Base-by-base conservation (phyloP, 306 rosid species). In the Adenanthera pavonina region DNA sequence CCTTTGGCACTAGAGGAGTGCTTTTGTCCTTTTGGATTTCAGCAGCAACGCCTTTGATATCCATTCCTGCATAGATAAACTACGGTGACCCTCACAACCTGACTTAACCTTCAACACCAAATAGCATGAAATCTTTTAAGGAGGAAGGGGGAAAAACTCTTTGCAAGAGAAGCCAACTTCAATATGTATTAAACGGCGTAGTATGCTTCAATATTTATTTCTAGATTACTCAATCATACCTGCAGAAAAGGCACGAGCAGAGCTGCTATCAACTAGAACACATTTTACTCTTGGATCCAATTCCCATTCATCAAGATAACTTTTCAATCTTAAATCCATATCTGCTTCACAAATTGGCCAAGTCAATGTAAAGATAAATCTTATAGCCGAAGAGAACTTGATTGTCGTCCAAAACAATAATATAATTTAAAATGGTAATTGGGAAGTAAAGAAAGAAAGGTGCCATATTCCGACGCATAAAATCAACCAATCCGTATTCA, bases 11-110 rank as follows among this genome's bases (percentile, higher is more conserved):
- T 85, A 96, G 97, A 92, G 97, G 90, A 52, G 99, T 96, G 91
- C 69, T 86, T 89, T 86, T 89, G 92, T 96, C 97, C 96, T 89
- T 92, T 84, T 81, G 97, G 77, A 95, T 93, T 89, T 95, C 99
- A 71, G 99, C 98, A 76, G 90, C 99, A 90, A 95, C 97, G 90
- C 99, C 98, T 92, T 95, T 95, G 89, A 93, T 93, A 93, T 95
- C 99, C 98, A 93, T 95, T 85, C 99, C 99, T 92, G 97, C 98
- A 95, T 85, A 79, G 80, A 85, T 85, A 95, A 86, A 73, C 85
- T 87, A 86, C 75, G 81, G 80, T 81, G 86, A 91, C 89, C 89
- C 94, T 90, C 90, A 90, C 87, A 88, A 84, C 81, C 92, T 80
- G 69, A 69, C 87, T 85, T 20, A 76, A 69, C 77, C 81, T 94